Evolutionary conservation across 2,329 filamentous ascomycete species (phyloP), one percentile per base, ranked within the genome.

Genomic region (Calonectria pseudoreteaudii): DNA sequence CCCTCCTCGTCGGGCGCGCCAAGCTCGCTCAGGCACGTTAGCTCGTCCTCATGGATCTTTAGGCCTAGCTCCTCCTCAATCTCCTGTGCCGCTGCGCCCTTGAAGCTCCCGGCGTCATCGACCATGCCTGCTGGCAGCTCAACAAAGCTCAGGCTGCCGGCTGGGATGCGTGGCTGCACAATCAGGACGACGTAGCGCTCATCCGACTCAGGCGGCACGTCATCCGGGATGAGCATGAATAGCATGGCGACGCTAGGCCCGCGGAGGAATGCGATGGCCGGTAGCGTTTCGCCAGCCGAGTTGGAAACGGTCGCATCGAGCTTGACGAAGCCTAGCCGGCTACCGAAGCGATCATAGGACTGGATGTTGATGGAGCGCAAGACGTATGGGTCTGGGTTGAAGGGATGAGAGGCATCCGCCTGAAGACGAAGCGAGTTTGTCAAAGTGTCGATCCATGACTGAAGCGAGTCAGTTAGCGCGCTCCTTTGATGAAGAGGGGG

Each of bases 161-260:
- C 89, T 0, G 91, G 85, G 4, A 91, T 80, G 58, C 91, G 88
- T 28, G 91, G 89, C 82, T 92, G 91, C 34, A 92, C 87, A 0
- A 91, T 92, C 67, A 93, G 80, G 1, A 93, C 82, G 10, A 88
- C 90, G 80, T 91, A 88, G 68, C 89, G 87, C 83, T 92, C 89
- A 18, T 86, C 81, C 0, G 80, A 83, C 1, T 78, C 81, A 20
- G 75, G 69, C 8, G 80, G 65, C 1, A 78, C 82, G 78, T 91
- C 90, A 64, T 91, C 87, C 0, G 90, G 90, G 10, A 90, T 77
- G 10, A 91, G 85, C 78, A 91, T 86, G 34, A 91, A 86, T 11
- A 93, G 86, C 87, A 93, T 90, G 30, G 87, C 91, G 53, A 93
- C 91, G 78, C 87, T 89, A n/a, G 90, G 87, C 0, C 91, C 91